phyloP scores from a whole-genome alignment of 495 filamentous ascomycete species.

The Rostrohypoxylon terebratum region DNA sequence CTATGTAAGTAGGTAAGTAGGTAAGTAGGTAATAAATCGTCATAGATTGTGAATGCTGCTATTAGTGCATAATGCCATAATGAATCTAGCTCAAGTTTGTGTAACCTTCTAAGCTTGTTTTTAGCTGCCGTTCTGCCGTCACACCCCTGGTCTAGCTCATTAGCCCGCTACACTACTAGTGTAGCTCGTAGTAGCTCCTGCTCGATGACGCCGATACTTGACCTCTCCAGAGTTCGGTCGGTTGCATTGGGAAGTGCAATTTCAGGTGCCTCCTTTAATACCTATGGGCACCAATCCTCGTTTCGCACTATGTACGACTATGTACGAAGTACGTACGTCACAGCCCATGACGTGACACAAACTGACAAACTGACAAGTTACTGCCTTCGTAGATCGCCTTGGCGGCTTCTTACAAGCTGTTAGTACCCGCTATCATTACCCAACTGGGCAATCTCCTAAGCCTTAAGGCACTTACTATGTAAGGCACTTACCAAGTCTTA shows the following conservation, averaged over 20 bases:
- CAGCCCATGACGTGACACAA: not conserved
- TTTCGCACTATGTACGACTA: not conserved
- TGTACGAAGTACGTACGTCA: too few species aligned
- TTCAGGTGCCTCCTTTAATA: constrained; percentile 7
- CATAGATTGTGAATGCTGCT: too few species aligned
- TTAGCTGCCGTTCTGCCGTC: constrained; percentile 12
- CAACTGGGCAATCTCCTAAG: too few species aligned
- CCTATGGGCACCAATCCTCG: constrained; percentile 24
- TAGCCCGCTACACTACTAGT: too few species aligned
- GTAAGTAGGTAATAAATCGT: too few species aligned
- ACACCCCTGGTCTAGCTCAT: not conserved
- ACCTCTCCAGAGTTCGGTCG: not conserved
- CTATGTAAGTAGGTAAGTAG: too few species aligned
- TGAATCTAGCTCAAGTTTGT: too few species aligned
- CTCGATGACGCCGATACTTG: constrained; percentile 29
- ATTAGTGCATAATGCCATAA: too few species aligned
- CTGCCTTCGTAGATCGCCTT: not conserved
- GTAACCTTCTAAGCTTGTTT: constrained; percentile 13
- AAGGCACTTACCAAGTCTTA: too few species aligned
- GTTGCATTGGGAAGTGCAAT: constrained; percentile 11
- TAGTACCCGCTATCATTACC: too few species aligned
- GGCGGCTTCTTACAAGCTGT: not conserved
- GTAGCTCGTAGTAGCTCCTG: too few species aligned
- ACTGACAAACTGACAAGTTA: not conserved
- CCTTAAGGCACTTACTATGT: too few species aligned